Conservation (phyloP, 2,329 filamentous ascomycete genomes). For the Cercospora citrullina region DNA sequence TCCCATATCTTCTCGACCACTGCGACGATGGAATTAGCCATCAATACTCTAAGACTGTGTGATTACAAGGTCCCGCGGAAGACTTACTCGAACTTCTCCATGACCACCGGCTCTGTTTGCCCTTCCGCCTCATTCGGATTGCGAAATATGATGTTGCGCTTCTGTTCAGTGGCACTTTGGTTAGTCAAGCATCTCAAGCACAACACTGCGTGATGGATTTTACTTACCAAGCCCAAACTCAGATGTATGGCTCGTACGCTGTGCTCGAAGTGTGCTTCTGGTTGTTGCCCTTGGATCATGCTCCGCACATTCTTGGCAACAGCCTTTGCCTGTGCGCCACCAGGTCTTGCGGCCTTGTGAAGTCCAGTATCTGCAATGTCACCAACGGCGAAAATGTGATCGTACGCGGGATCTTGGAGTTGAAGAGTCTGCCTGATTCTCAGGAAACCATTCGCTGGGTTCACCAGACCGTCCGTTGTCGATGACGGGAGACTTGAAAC, state of each 20-base stretch:
- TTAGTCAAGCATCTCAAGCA: background rate
- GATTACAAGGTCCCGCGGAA: no score
- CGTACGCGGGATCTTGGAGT: constrained; percentile 49
- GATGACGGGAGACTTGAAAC: constrained; percentile 51
- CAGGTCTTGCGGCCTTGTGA: constrained; percentile 57
- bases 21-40: background rate
- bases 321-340: constrained; percentile 54
- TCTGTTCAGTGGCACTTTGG: background rate
- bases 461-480: constrained; percentile 43
- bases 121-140: constrained; percentile 25
- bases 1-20: constrained; percentile 22
- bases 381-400: constrained; percentile 63
- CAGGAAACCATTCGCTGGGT: constrained; percentile 30
- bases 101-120: constrained; percentile 19
- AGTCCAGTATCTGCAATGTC: constrained; percentile 59
- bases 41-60: background rate
- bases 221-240: constrained; percentile 19
- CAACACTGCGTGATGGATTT: background rate
- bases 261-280: constrained; percentile 12
- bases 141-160: constrained; percentile 24
- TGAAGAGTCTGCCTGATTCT: constrained; percentile 59
- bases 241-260: constrained; percentile 23
- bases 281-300: constrained; percentile 38
- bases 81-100: constrained; percentile 23
- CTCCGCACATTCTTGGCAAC: constrained; percentile 58